Base-by-base conservation (phyloP, 2,329 filamentous ascomycete species). In the Trichoderma sp. region DNA sequence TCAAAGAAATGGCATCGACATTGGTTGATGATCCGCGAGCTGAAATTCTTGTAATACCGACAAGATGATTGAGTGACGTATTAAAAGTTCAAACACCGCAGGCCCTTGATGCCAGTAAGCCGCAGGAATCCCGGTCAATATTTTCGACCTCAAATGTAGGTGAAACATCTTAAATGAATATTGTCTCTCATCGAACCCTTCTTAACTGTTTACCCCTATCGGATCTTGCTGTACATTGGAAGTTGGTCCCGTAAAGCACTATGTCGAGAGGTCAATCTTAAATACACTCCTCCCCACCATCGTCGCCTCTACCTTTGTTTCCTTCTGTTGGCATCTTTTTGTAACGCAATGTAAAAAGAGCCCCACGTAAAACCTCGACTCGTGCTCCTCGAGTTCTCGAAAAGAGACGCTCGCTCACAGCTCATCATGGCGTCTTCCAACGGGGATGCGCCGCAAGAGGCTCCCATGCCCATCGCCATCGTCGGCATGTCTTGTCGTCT, bases 401-500 rank as follows among this genome's bases (percentile, higher is more conserved):
- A 16, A 16, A 58, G 13, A 28, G 52, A 43, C n/a, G 14, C 26
- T 26, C 63, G 7, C 32, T 16, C 11, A 18, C 26, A 46, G 37
- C 37, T 43, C 66, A 56, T 24, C 24, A 71, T 69, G 54, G 59
- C 65, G n/a, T 63, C 66, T 37, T 58, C 52, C n/a, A 37, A 21
- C 6, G 49, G 68, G 18, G 60, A 52, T 16, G 52, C 28, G 66
- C 24, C 46, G 11, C n/a, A 4, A n/a, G 5, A 58, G 30, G 60
- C 55, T 37, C 49, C 59, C 26, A 59, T 63, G 65, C 82, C 82
- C 52, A 78, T 85, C 46, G 83, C 83, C 74, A 80, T 85, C 28
- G 77, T 84, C 21, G 83, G 83, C 71, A 83, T 85, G 78, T 79
- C 81, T 4, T 84, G 82, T 71, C 82, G 82, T 28, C 76, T 84